A percentile compares a stretch with the other conserved stretches of the same genome.
These are phyloP conservation scores for Elaeis oleifera DNA, from an alignment of 202 grass and related monocot species.

Conservation along the genomic window DNA sequence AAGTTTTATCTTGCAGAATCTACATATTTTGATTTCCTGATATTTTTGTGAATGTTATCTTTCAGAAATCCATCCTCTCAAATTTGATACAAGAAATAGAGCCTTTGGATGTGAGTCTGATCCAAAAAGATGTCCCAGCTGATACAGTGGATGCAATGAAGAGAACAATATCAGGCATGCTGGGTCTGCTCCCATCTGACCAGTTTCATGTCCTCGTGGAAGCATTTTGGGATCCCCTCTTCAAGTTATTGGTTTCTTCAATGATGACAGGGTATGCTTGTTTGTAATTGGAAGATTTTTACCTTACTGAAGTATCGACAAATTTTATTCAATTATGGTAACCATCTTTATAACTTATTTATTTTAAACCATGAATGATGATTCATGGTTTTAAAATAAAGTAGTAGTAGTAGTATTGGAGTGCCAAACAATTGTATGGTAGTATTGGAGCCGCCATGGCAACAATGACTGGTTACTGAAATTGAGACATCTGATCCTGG, in stretches of 20 bases:
- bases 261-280: constrained; percentile 85
- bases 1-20: constrained; percentile 4
- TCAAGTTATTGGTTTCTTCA: constrained; percentile 92
- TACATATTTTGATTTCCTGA: constrained; percentile 16
- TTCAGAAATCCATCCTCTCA: constrained; percentile 76
- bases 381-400: no score
- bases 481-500: no score
- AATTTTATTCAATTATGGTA: no score
- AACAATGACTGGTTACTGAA: no score
- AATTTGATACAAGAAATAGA: constrained; percentile 95
- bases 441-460: no score
- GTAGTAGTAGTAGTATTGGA: no score
- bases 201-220: constrained; percentile 84
- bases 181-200: constrained; percentile 89
- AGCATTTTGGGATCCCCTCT: constrained; percentile 78
- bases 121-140: constrained; percentile 80
- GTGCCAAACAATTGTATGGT: no score
- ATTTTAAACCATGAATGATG: no score
- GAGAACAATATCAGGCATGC: constrained; percentile 91
- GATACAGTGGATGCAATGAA: constrained; percentile 95
- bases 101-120: constrained; percentile 74
- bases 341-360: no score
- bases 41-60: constrained; percentile 16
- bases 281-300: not conserved
- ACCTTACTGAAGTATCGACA: no score